A percentile compares a stretch with the other conserved stretches of the same genome.
phyloP scores from a whole-genome alignment of 2,329 filamentous ascomycete species.

The Fusarium musae region DNA sequence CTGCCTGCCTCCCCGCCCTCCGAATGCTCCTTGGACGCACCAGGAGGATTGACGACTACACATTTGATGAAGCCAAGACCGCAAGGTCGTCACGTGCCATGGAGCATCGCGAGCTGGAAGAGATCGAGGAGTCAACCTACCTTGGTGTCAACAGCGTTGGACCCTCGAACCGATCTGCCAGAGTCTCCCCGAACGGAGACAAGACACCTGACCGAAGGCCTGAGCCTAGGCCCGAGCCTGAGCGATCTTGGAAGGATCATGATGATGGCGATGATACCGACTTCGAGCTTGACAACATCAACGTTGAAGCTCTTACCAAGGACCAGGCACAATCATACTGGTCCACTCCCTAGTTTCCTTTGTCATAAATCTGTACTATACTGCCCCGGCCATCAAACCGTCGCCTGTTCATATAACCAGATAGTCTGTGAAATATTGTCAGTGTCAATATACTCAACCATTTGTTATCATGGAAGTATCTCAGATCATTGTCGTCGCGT shows the following conservation, averaged over 20 bases:
- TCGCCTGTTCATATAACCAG: not conserved
- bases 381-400: not conserved
- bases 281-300: conserved; percentile 19
- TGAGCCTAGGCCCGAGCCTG: not conserved
- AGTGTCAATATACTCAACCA: not conserved
- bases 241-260: conserved; percentile 16
- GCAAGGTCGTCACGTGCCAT: conserved; percentile 11
- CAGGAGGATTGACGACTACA: conserved; percentile 9
- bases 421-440: not conserved
- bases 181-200: not conserved
- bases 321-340: conserved; percentile 29
- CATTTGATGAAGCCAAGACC: conserved; percentile 20
- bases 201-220: not conserved
- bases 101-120: conserved; percentile 24
- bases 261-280: conserved; percentile 14
- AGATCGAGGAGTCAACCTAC: conserved; percentile 21
- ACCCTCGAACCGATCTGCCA: not conserved
- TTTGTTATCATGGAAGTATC: too few relatives aligned
- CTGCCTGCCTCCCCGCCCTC: conserved; percentile 26
- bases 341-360: conserved; percentile 9
- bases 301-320: conserved; percentile 19
- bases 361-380: not conserved
- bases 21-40: conserved; percentile 19
- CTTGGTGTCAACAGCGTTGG: conserved; percentile 12
- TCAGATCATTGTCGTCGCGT: too few relatives aligned